phyloP scores from a whole-genome alignment of 768 basidiomycete genomes.

The Macrolepiota dolichaula region DNA sequence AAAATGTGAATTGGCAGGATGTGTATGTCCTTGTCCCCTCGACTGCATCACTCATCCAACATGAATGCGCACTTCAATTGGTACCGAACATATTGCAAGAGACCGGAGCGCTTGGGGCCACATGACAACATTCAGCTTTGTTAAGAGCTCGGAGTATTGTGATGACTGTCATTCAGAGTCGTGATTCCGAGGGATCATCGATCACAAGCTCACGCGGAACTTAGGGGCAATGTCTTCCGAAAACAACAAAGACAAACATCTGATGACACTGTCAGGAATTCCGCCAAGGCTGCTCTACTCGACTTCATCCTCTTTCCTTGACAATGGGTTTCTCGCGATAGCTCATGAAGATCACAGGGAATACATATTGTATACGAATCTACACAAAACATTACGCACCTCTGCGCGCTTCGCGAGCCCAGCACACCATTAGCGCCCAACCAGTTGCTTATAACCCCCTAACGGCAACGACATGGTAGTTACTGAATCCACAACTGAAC shows the following conservation, averaged over 20 bases:
- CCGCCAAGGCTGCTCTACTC: not conserved
- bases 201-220: too few relatives aligned
- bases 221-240: not conserved
- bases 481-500: constrained; percentile 38
- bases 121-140: too few relatives aligned
- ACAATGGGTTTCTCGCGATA: not conserved
- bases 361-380: not conserved
- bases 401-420: not conserved
- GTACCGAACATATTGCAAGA: too few relatives aligned
- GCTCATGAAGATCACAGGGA: not conserved
- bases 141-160: too few relatives aligned
- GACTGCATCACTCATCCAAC: too few relatives aligned
- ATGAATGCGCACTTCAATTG: too few relatives aligned
- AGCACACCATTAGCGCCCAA: not conserved
- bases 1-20: too few relatives aligned
- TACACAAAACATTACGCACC: not conserved
- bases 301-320: not conserved
- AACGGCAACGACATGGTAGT: not conserved
- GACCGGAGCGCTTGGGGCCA: too few relatives aligned
- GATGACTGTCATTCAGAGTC: too few relatives aligned
- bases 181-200: too few relatives aligned
- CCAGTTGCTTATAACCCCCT: not conserved
- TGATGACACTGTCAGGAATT: not conserved
- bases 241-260: constrained; percentile 4
- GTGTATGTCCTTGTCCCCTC: too few relatives aligned